Evolutionary conservation across 495 filamentous ascomycete genomes (phyloP).

Genomic region (Daldinia childiae): DNA sequence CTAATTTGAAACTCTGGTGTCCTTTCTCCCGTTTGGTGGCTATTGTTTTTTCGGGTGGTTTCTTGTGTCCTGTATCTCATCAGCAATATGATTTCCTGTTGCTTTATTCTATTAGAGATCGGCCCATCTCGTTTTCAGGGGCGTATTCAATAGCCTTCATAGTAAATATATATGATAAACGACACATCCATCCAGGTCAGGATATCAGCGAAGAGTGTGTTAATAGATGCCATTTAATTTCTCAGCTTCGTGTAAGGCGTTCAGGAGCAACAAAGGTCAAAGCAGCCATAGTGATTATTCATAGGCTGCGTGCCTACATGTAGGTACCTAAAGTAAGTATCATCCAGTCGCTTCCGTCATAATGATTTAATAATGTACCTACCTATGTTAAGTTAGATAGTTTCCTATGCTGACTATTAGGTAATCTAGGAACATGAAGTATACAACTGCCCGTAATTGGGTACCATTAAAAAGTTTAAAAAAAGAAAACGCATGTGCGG

Average conservation of each 20-base stretch:
- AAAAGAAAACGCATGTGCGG: not conserved
- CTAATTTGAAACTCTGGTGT: constrained; percentile 10
- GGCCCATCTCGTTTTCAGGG: not conserved
- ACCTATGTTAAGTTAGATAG: not conserved
- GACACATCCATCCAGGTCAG: not conserved
- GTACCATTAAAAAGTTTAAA: not conserved
- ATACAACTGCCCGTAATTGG: not conserved
- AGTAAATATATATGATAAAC: constrained; percentile 18
- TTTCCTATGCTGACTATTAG: constrained; percentile 16
- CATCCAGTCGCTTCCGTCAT: constrained; percentile 2
- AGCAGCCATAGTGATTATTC: constrained; percentile 22
- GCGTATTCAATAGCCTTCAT: not conserved
- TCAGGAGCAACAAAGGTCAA: constrained; percentile 5
- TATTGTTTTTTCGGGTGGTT: not conserved
- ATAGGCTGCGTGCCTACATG: not conserved
- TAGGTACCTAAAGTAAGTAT: not conserved
- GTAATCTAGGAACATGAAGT: constrained; percentile 11
- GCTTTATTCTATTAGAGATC: not conserved
- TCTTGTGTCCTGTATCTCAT: not conserved
- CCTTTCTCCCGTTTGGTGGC: not conserved
- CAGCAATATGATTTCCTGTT: constrained; percentile 6
- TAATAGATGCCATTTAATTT: not conserved
- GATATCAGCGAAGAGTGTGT: constrained; percentile 1
- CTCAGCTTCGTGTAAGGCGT: not conserved
- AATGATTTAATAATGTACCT: not conserved